These are phyloP conservation scores for Aspergillus candidus DNA, from an alignment of 2,329 filamentous ascomycete genomes.

Conservation along the genomic window DNA sequence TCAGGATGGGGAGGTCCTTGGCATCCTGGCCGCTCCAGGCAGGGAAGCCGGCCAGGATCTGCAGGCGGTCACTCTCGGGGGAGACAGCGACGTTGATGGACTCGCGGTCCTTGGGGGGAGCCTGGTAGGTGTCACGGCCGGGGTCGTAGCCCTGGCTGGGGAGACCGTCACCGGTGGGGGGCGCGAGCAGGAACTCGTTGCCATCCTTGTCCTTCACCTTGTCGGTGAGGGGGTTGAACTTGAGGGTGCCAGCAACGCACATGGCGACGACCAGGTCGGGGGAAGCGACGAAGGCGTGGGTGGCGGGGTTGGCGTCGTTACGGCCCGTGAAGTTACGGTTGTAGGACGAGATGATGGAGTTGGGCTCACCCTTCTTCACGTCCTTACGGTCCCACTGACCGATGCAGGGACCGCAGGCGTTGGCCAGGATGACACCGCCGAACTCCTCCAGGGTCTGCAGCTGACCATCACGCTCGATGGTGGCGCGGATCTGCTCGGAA, in stretches of 20 bases:
- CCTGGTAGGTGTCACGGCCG: constrained; percentile 91
- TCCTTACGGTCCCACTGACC: constrained; percentile 93
- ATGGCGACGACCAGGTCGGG: constrained; percentile 85
- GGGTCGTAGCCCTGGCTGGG: constrained; percentile 80
- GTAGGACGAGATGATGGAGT: constrained; percentile 98
- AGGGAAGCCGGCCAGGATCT: constrained; percentile 79
- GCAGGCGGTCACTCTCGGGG: constrained; percentile 86
- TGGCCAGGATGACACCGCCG: constrained; percentile 88
- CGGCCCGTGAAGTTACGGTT: constrained; percentile 99
- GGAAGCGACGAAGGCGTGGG: constrained; percentile 87
- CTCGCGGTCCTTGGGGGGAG: constrained; percentile 73
- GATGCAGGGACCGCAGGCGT: constrained; percentile 89
- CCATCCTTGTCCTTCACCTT: constrained; percentile 90
- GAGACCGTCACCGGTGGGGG: constrained; percentile 74
- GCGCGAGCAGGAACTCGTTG: constrained; percentile 85
- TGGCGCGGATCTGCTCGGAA: constrained; percentile 93
- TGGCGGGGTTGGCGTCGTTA: constrained; percentile 93
- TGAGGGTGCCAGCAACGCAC: constrained; percentile 73
- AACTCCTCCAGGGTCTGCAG: constrained; percentile 94
- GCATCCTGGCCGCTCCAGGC: constrained; percentile 92
- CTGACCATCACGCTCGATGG: constrained; percentile 84
- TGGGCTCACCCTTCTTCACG: constrained; percentile 89
- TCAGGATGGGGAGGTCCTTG: constrained; percentile 76
- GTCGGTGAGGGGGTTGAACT: constrained; percentile 94
- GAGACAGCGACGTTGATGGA: constrained; percentile 73